Conservation (phyloP, 371 early-diverging fungal species). For the Syncephalis fuscata region DNA sequence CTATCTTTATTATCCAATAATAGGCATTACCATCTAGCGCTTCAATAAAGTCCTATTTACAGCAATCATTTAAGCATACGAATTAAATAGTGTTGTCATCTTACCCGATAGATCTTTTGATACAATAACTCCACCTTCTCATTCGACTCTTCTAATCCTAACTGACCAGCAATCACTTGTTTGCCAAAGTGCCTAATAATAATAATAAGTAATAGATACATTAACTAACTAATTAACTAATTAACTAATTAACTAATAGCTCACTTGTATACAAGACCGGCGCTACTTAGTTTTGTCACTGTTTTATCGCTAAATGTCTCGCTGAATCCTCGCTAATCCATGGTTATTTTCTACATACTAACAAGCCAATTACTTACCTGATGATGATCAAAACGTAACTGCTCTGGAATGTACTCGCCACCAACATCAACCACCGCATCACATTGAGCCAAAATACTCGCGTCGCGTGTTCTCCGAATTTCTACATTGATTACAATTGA, state of each 20-base stretch:
- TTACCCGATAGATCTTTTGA: slow-evolving; percentile 62
- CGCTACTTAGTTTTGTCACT: slow-evolving; percentile 76
- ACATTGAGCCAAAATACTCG: slow-evolving; percentile 52
- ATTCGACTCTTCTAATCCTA: slow-evolving; percentile 31
- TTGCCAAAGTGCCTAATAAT: slow-evolving; percentile 61
- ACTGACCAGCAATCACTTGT: slow-evolving; percentile 45
- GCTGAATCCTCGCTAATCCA: slow-evolving; percentile 54
- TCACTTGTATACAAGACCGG: slow-evolving; percentile 80
- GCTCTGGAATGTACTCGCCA: slow-evolving; percentile 73
- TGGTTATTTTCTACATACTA: neutral
- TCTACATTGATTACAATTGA: slow-evolving; percentile 9
- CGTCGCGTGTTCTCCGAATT: slow-evolving; percentile 80
- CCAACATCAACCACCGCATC: slow-evolving; percentile 97
- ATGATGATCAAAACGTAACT: slow-evolving; percentile 89
- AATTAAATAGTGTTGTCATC: neutral
- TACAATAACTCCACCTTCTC: slow-evolving; percentile 42
- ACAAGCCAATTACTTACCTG: slow-evolving; percentile 26
- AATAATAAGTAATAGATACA: neutral
- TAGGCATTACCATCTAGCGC: slow-evolving; percentile 38
- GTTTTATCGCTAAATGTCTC: slow-evolving; percentile 73
- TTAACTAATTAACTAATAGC: neutral
- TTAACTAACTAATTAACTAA: neutral
- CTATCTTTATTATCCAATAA: neutral
- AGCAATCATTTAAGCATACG: neutral
- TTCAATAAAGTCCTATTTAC: slow-evolving; percentile 41